A percentile compares a stretch with the other conserved stretches of the same genome.
Conservation (phyloP, 805 yeast species). For the Candida qinlingensis region DNA sequence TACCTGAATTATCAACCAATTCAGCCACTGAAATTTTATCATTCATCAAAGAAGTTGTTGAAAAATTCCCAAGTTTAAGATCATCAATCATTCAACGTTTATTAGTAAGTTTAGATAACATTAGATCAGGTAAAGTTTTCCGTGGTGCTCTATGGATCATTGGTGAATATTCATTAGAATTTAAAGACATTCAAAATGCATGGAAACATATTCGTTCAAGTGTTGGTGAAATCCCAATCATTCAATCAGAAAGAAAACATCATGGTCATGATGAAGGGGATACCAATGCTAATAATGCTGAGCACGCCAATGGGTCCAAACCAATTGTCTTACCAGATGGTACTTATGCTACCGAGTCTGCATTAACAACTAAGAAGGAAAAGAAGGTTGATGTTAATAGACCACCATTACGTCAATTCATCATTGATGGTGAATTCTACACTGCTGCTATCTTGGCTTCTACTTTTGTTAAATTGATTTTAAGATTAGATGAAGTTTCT, state of each 20-base stretch:
- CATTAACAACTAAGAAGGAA: constrained; percentile 50
- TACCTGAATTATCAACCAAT: constrained; percentile 75
- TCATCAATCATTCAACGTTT: constrained; percentile 58
- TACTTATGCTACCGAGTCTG: constrained; percentile 93
- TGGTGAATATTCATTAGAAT: constrained; percentile 83
- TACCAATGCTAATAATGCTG: constrained; percentile 20
- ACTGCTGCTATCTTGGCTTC: constrained; percentile 84
- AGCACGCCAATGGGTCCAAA: constrained; percentile 39
- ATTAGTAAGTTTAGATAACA: constrained; percentile 52
- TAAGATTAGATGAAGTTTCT: constrained; percentile 61
- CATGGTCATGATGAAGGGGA: constrained; percentile 32
- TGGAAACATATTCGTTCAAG: constrained; percentile 84
- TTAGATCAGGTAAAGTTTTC: constrained; percentile 84
- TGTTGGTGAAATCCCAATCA: constrained; percentile 88
- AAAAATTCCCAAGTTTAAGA: constrained; percentile 80
- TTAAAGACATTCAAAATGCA: constrained; percentile 65
- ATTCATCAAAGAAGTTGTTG: constrained; percentile 93
- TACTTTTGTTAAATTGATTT: constrained; percentile 80
- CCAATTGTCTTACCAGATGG: constrained; percentile 97
- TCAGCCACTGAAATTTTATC: constrained; percentile 86
- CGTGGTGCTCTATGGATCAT: constrained; percentile 94
- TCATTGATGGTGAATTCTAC: constrained; percentile 85
- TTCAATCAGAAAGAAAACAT: constrained; percentile 61
- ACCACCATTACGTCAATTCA: constrained; percentile 76
- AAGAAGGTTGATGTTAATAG: constrained; percentile 32